Conservation (phyloP, 345 rosid genomes). For the Fremontodendron californicum region DNA sequence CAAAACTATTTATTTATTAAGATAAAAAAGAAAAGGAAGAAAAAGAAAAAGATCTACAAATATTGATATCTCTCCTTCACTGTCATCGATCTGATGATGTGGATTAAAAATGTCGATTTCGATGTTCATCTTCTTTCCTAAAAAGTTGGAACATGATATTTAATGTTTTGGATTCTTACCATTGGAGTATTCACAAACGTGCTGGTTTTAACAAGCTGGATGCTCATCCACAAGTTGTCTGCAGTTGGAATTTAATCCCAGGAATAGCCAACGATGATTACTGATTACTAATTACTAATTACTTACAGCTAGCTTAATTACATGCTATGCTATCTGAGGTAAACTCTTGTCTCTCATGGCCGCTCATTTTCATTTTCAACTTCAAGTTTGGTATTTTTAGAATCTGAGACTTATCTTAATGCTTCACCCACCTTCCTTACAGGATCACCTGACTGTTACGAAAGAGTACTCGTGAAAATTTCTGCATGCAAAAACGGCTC, state of each 20-base stretch:
- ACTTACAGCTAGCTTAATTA: neutral
- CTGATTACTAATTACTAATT: neutral
- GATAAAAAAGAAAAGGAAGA: neutral
- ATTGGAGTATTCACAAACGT: neutral
- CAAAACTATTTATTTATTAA: neutral
- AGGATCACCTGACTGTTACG: neutral
- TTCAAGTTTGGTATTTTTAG: neutral
- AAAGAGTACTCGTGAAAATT: no score
- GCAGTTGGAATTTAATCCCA: conserved; percentile 6
- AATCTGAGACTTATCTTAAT: neutral
- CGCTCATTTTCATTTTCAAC: neutral
- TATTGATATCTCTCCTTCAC: neutral
- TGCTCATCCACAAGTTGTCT: neutral
- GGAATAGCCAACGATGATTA: neutral
- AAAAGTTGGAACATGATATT: conserved; percentile 25
- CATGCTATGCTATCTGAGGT: neutral
- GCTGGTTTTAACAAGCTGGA: neutral
- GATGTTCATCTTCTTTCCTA: conserved; percentile 19
- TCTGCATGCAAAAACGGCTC: neutral
- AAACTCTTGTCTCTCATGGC: neutral
- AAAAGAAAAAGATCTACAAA: neutral
- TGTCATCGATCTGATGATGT: neutral
- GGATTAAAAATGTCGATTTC: conserved; percentile 17
- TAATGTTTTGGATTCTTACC: conserved; percentile 15
- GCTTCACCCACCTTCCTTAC: conserved; percentile 2